Evolutionary conservation across 331 rosid species (phyloP).

Genomic region (Spiraea crenata): DNA sequence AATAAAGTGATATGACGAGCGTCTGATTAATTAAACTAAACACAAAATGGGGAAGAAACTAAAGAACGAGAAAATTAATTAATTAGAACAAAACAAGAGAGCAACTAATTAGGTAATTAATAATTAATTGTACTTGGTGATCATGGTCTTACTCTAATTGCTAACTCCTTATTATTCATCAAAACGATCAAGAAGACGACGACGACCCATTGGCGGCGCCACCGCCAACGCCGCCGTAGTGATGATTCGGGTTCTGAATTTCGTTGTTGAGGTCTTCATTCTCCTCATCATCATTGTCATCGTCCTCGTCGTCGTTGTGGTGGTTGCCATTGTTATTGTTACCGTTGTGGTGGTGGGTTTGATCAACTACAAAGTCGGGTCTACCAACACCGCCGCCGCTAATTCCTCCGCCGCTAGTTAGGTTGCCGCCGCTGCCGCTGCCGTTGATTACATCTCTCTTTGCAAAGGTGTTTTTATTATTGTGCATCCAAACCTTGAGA

Average conservation of each 20-base stretch:
- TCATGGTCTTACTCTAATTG: slow-evolving; percentile 47
- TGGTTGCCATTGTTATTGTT: neutral
- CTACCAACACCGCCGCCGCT: neutral
- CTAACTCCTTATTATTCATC: slow-evolving; percentile 36
- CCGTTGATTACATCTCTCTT: slow-evolving; percentile 36
- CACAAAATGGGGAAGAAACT: slow-evolving; percentile 15
- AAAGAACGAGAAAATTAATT: slow-evolving; percentile 1
- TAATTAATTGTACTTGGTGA: slow-evolving; percentile 15
- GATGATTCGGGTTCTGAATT: slow-evolving; percentile 28
- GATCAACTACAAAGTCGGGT: slow-evolving; percentile 15
- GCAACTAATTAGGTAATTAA: slow-evolving; percentile 28
- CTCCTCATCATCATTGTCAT: neutral
- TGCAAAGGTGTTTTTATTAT: slow-evolving; percentile 70
- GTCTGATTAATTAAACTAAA: slow-evolving; percentile 68
- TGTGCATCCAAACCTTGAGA: slow-evolving; percentile 97
- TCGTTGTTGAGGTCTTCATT: slow-evolving; percentile 1
- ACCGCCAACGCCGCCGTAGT: slow-evolving; percentile 28
- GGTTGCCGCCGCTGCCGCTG: neutral
- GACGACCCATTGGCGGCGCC: slow-evolving; percentile 75
- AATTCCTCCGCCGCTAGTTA: neutral
- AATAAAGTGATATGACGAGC: slow-evolving; percentile 32
- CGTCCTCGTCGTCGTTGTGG: slow-evolving; percentile 3
- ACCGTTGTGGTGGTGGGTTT: slow-evolving; percentile 27
- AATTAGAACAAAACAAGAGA: slow-evolving; percentile 12
- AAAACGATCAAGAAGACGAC: slow-evolving; percentile 72